Evolutionary conservation across 495 filamentous ascomycete species (phyloP).

Genomic region (Lasiosphaeriaceae sp.): DNA sequence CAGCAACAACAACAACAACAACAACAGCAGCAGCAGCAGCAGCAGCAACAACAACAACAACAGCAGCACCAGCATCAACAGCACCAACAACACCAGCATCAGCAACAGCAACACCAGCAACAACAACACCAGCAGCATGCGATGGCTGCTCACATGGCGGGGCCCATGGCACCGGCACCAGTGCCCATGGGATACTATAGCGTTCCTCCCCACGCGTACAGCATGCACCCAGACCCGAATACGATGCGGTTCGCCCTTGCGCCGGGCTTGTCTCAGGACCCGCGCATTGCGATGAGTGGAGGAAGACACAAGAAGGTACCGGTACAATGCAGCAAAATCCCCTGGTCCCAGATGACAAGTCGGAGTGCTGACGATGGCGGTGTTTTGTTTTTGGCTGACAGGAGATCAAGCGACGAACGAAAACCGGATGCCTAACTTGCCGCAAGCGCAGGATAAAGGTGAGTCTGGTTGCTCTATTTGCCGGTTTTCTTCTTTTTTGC

Average conservation of each 20-base stretch:
- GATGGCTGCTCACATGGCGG: constrained; percentile 33
- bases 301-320: constrained; percentile 83
- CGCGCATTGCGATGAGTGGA: constrained; percentile 66
- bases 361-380: constrained; percentile 19
- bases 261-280: constrained; percentile 48
- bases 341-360: constrained; percentile 1
- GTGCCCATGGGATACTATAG: constrained; percentile 37
- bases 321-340: constrained; percentile 8
- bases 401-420: constrained; percentile 97
- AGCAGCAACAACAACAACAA: constrained; percentile 17
- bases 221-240: constrained; percentile 27
- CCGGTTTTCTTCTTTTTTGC: no score
- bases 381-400: constrained; percentile 28
- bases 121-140: constrained; percentile 29
- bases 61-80: constrained; percentile 33
- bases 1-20: constrained; percentile 42
- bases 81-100: constrained; percentile 41
- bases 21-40: constrained; percentile 37
- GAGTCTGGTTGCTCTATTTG: constrained; percentile 37
- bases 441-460: constrained; percentile 98
- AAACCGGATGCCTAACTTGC: constrained; percentile 96
- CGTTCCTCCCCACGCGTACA: constrained; percentile 39
- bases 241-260: constrained; percentile 55
- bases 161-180: constrained; percentile 30
- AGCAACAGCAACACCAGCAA: constrained; percentile 33